phyloP scores from a whole-genome alignment of 2,329 filamentous ascomycete species.

The Claviceps monticola region DNA sequence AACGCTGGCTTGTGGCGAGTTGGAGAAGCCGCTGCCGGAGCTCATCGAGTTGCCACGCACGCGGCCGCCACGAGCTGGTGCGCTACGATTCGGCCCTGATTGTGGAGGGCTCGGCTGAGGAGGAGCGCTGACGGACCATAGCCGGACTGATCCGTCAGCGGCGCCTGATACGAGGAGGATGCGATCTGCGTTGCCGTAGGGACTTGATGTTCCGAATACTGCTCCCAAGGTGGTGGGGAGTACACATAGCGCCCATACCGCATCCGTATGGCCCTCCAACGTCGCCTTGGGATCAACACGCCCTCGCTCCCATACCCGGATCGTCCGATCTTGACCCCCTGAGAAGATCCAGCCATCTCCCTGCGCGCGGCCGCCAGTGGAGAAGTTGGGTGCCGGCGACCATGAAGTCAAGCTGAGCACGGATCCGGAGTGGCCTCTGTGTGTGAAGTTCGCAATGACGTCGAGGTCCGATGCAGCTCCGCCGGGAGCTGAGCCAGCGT shows the following conservation, averaged over 20 bases:
- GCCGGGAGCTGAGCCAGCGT: constrained; percentile 24
- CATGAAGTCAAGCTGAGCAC: constrained; percentile 80
- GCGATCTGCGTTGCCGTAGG: constrained; percentile 69
- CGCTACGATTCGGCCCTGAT: constrained; percentile 47
- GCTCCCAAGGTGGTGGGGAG: constrained; percentile 69
- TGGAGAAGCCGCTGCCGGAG: constrained; percentile 83
- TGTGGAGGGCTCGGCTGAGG: constrained; percentile 75
- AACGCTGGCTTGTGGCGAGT: constrained; percentile 75
- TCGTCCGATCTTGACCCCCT: constrained; percentile 82
- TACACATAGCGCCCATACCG: constrained; percentile 90
- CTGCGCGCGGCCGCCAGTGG: constrained; percentile 71
- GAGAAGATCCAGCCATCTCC: constrained; percentile 99
- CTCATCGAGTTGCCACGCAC: constrained; percentile 86
- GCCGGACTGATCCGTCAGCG: constrained; percentile 78
- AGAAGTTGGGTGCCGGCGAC: constrained; percentile 76
- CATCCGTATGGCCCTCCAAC: constrained; percentile 85
- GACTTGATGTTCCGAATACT: constrained; percentile 63
- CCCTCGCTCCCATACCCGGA: constrained; percentile 90
- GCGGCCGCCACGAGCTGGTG: constrained; percentile 49
- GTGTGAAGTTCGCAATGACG: constrained; percentile 86
- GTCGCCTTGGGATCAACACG: constrained; percentile 91
- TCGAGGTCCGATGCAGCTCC: constrained; percentile 66
- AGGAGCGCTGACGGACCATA: constrained; percentile 89
- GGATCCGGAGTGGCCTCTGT: constrained; percentile 82
- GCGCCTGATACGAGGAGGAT: constrained; percentile 84